Conservation (phyloP, 805 yeast genomes). For the Cyberlindnera xishuangbannaensis region DNA sequence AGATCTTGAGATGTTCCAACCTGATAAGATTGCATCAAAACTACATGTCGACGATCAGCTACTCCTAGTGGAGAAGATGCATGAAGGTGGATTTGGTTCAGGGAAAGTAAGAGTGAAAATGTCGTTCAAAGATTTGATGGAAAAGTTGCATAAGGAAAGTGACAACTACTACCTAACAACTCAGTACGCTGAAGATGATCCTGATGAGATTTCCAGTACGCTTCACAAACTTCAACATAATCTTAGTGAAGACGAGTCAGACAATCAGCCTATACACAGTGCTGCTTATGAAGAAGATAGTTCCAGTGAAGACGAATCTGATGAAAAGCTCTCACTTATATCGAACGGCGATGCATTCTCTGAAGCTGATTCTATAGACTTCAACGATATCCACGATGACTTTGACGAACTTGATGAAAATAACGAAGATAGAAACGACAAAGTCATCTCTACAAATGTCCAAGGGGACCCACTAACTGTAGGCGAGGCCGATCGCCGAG, state of each 20-base stretch:
- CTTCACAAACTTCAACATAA: slow-evolving; percentile 19
- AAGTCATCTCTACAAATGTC: slow-evolving; percentile 10
- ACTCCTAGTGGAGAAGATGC: slow-evolving; percentile 55
- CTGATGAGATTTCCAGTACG: slow-evolving; percentile 23
- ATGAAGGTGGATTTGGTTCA: slow-evolving; percentile 61
- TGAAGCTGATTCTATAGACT: slow-evolving; percentile 37
- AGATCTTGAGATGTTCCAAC: slow-evolving; percentile 29
- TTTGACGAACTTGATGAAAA: slow-evolving; percentile 33
- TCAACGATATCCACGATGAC: slow-evolving; percentile 43
- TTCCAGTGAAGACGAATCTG: slow-evolving; percentile 17
- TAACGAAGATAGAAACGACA: slow-evolving; percentile 13
- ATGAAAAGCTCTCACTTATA: slow-evolving; percentile 8
- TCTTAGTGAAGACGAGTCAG: not conserved
- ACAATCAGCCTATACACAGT: not conserved
- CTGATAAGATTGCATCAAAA: slow-evolving; percentile 29
- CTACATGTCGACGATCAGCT: slow-evolving; percentile 31
- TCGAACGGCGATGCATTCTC: slow-evolving; percentile 24
- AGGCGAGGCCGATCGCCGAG: slow-evolving; percentile 35
- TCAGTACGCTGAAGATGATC: slow-evolving; percentile 51
- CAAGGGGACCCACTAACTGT: slow-evolving; percentile 25
- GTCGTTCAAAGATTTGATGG: slow-evolving; percentile 44
- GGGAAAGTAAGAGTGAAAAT: slow-evolving; percentile 49
- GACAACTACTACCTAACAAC: slow-evolving; percentile 61
- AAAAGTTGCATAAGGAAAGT: slow-evolving; percentile 36
- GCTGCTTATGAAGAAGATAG: slow-evolving; percentile 7